Base-by-base conservation (phyloP, 345 rosid genomes). In the Citrus hindsii region DNA sequence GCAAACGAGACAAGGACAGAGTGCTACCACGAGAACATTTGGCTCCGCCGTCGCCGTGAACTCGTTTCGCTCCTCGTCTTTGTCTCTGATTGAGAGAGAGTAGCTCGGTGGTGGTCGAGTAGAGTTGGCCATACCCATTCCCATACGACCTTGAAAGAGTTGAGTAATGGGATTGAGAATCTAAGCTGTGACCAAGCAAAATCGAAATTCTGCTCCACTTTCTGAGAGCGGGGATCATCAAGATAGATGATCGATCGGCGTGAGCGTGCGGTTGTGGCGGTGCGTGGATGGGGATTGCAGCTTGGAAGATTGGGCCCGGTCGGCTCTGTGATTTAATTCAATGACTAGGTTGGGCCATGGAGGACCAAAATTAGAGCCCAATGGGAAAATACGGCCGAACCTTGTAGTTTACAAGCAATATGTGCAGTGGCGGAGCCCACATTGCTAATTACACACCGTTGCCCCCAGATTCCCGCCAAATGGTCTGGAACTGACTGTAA, bases 1-100 rank as follows among this genome's bases (percentile, higher is more conserved):
- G 74, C 94, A 89, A 65, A 86, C 86, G 79, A 91, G 83, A 82
- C 86, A 85, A 71, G 89, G 94, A 74, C 79, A 88, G 65, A 88
- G 90, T 81, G 83, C 77, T 64, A 92, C 84, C 82, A 89, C 79
- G 7, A 79, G 66, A 74, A 75, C 79, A 85, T 83, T 86, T 86
- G 58, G 58, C 84, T 84, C 76, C 85, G 86, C 83, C 75, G 48
- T 74, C 24, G 86, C 83, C 77, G 55, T 74, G 24, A 40, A 84
- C 48, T 75, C 87, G 69, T 77, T 67, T 70, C 66, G 73, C 60
- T 72, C 82, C 68, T 77, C 53, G 69, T 77, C 78, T 74, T 22
- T 84, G 83, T 79, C 82, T 71, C 84, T 77, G 77, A 81, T 77
- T 8, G 86, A 72, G 60, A 86, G 75, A 4, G 86, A 80, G 83